Base-by-base conservation (phyloP, 345 rosid species). In the Bruguiera sexangula region DNA sequence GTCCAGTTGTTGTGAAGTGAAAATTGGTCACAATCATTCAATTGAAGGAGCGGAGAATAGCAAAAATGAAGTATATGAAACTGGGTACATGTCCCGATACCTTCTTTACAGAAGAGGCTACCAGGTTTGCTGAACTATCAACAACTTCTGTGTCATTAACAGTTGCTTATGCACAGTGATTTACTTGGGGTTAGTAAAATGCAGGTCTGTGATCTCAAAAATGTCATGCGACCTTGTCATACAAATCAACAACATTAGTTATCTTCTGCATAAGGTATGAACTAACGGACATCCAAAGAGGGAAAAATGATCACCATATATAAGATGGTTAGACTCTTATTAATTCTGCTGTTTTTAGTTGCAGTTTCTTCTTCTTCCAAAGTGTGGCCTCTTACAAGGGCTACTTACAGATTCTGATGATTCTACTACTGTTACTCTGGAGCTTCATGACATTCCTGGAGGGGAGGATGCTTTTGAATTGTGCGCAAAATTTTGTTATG, bases 401-500 rank as follows among this genome's bases (percentile, higher is more conserved):
- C 88, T 86, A 51, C 88, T 89, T 78, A 22, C 80, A 2, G 87
- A 81, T 48, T 69, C 54, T 53, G 84, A 81, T 43, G 89, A 84
- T 61, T 80, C 84, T 7, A 82, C 78, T 50, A 67, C 62, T 65
- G 79, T 79, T 46, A 82, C 93, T 5, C 66, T 90, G 67, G 96
- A 92, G 55, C 90, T 96, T 68, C 85, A 85, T 62, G 98, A 92
- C 34, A 86, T 90, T 76, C 99, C 99, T 0, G 99, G 99, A 62
- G 98, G 98, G 43, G 89, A 89, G 62, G 92, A 87, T 56, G 97
- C 99, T 46, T 92, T 96, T 56, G 99, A 96, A 73, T 71, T 96
- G 71, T 96, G 98, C 61, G 97, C 95, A 9, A 96, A 96, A 73
- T 96, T 82, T 81, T 96, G 99, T 82, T 96, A 96, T 22, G 98